Evolutionary conservation across 352 stramenopile genomes (phyloP), one percentile per base, ranked within the genome.

Genomic region (Albugo laibachii): DNA sequence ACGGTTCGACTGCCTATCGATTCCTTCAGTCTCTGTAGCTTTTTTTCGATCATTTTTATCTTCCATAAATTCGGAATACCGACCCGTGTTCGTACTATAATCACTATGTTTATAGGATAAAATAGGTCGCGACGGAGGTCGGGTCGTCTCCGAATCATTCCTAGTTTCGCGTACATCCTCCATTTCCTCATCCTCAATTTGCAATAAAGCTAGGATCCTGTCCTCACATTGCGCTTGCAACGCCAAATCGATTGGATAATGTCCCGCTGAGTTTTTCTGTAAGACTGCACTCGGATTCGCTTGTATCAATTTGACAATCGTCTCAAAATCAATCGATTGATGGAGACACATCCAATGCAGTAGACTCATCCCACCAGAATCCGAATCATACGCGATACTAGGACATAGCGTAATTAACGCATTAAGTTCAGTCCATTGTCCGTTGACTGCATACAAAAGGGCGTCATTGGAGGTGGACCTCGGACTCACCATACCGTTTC

Each of bases 321-420:
- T 66, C 42, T 86, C 71, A 0, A 67, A 80, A 13, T 71, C 65
- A 45, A 74, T 61, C 49, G 77, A 59, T 49, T 86, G 74, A 56
- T 86, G 74, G 49, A 86, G 55, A 57, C 74, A 86, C 39, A 80
- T 62, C 74, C 74, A 86, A 57, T 86, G 74, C 37, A 86, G 54
- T 31, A 86, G 56, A 15, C 67, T 83, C 74, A 86, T 86, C 41
- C 74, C 74, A 47, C 60, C 83, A 35, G 55, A 58, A 42, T 86
- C 74, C 4, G 65, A 75, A 49, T 70, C 61, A 44, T 73, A 58
- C 24, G 66, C 65, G 19, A 86, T 60, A 41, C 62, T 60, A 43
- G 62, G 65, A 51, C 75, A 72, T 50, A 70, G 63, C 41, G 68
- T 71, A 65, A 86, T 69, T 48, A 64, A 60, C 14, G 59, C 59